A percentile compares a stretch with the other conserved stretches of the same genome.
These are phyloP conservation scores for Scenedesmus sp. DNA, from an alignment of 163 green algal species.

Conservation along the genomic window DNA sequence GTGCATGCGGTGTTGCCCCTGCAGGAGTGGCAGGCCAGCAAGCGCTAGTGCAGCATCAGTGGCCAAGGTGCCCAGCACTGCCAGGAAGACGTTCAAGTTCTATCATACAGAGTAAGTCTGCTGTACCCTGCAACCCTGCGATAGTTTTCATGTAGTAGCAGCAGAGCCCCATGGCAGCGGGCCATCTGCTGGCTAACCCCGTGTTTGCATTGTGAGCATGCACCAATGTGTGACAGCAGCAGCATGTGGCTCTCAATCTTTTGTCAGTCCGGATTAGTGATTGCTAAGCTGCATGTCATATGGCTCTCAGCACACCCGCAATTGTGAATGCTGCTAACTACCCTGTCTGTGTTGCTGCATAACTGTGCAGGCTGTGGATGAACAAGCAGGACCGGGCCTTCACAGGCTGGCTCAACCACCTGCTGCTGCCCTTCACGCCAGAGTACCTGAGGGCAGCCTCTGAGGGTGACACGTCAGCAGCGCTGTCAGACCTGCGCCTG, in stretches of 20 bases:
- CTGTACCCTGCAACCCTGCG: too few species aligned
- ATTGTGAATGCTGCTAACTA: not conserved
- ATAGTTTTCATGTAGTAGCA: not conserved
- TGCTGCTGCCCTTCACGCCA: constrained; percentile 44
- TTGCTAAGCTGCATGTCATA: too few species aligned
- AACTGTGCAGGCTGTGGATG: constrained; percentile 53
- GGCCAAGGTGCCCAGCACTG: constrained; percentile 38
- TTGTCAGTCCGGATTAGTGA: too few species aligned
- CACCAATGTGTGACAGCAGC: too few species aligned
- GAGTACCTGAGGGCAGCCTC: constrained; percentile 35
- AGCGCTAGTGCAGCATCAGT: not conserved
- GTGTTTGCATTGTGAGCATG: too few species aligned
- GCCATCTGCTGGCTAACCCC: not conserved
- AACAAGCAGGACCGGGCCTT: constrained; percentile 54
- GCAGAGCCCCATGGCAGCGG: not conserved
- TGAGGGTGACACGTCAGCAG: constrained; percentile 25
- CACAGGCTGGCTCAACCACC: constrained; percentile 52
- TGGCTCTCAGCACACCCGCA: too few species aligned
- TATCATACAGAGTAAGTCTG: constrained; percentile 51
- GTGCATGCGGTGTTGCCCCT: not conserved
- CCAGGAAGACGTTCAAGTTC: constrained; percentile 51
- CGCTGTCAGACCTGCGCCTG: constrained; percentile 46
- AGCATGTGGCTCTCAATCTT: too few species aligned
- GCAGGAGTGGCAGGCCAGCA: constrained; percentile 3
- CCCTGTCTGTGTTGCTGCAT: not conserved